Evolutionary conservation across 129 eudicot genomes (phyloP).

Genomic region (Calendula officinalis): DNA sequence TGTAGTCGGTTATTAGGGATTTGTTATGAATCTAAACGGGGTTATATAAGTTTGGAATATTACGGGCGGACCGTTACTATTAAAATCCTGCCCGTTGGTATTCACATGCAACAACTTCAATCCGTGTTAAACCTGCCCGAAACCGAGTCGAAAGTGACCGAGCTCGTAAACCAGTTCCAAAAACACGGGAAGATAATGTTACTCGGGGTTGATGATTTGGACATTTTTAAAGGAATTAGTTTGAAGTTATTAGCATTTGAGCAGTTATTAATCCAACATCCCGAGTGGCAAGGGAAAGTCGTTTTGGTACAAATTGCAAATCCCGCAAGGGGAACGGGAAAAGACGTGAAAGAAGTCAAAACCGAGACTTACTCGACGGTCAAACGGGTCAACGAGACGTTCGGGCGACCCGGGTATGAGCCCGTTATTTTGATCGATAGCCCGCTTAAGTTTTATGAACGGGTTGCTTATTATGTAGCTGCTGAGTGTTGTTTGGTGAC

Average conservation of each 20-base stretch:
- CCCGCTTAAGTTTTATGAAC: constrained; percentile 62
- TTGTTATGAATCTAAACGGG: constrained; percentile 75
- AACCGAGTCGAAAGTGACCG: constrained; percentile 64
- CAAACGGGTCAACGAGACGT: constrained; percentile 55
- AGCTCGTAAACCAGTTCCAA: constrained; percentile 48
- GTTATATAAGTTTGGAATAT: constrained; percentile 79
- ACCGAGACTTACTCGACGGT: constrained; percentile 63
- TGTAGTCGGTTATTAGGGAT: constrained; percentile 78
- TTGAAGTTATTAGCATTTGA: constrained; percentile 80
- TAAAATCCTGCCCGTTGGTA: constrained; percentile 82
- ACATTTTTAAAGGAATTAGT: constrained; percentile 80
- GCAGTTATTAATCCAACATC: constrained; percentile 70
- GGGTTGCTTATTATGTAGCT: constrained; percentile 69
- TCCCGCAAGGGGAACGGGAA: constrained; percentile 88
- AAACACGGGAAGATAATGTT: constrained; percentile 60
- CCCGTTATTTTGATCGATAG: constrained; percentile 64
- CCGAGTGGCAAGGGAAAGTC: constrained; percentile 77
- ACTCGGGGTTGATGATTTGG: constrained; percentile 84
- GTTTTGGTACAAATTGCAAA: constrained; percentile 84
- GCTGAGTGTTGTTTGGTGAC: constrained; percentile 87
- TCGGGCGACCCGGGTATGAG: constrained; percentile 64
- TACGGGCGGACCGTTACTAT: constrained; percentile 80
- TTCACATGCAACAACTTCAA: constrained; percentile 74
- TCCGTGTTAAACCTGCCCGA: constrained; percentile 60
- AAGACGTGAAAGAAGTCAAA: constrained; percentile 79